These are phyloP conservation scores for Ilyonectria mors-panacis DNA, from an alignment of 2,329 filamentous ascomycete species.

Conservation along the genomic window DNA sequence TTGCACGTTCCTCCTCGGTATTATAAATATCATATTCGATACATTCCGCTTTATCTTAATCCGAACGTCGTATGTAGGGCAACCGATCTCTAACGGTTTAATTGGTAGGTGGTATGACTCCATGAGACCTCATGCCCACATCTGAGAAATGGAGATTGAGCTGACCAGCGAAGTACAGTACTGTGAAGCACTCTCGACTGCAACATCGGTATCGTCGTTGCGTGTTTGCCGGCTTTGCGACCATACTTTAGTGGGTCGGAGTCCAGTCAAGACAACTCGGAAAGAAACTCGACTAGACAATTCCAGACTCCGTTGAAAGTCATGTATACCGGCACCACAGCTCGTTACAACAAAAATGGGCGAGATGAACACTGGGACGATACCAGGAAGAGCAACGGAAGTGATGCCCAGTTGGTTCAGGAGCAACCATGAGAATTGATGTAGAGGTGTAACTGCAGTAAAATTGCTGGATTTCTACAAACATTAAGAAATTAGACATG, in stretches of 20 bases:
- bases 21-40: conserved; percentile 38
- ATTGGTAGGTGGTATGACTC: conserved; percentile 21
- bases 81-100: conserved; percentile 35
- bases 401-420: too few relatives aligned
- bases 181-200: conserved; percentile 39
- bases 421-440: too few relatives aligned
- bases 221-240: conserved; percentile 38
- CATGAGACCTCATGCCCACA: too few relatives aligned
- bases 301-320: neutral
- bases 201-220: conserved; percentile 36
- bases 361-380: neutral
- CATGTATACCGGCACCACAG: neutral
- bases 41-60: conserved; percentile 37
- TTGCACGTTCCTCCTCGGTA: conserved; percentile 34
- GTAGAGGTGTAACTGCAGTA: too few relatives aligned
- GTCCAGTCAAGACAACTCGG: neutral
- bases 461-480: too few relatives aligned
- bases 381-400: too few relatives aligned
- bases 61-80: conserved; percentile 8
- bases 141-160: neutral
- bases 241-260: conserved; percentile 31
- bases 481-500: too few relatives aligned
- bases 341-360: too few relatives aligned
- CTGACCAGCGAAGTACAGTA: conserved; percentile 5
- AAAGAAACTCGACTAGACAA: neutral